phyloP scores from a whole-genome alignment of 108 stramenopile species.

The Parmales sp. region DNA sequence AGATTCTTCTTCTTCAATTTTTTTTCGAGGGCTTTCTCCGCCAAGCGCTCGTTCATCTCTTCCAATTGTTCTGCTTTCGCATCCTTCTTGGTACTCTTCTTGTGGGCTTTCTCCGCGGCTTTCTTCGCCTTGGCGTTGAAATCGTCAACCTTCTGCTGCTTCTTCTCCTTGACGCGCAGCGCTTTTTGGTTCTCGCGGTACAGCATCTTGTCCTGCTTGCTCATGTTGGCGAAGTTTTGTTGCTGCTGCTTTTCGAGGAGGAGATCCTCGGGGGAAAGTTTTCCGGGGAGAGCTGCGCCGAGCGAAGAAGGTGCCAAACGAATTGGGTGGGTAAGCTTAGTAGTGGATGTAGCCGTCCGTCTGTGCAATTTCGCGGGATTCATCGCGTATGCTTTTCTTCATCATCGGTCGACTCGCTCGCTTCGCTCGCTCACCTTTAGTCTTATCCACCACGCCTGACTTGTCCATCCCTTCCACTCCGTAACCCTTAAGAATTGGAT shows the following conservation, averaged over 20 bases:
- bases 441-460: neutral
- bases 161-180: neutral
- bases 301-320: too few species aligned
- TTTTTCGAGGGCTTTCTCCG: neutral
- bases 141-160: neutral
- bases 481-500: neutral
- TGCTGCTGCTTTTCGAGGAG: neutral
- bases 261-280: too few species aligned
- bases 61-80: neutral
- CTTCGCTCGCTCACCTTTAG: neutral
- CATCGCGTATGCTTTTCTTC: neutral
- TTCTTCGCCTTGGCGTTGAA: neutral
- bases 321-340: too few species aligned
- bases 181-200: neutral
- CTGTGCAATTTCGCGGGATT: neutral
- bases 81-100: neutral
- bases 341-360: too few species aligned
- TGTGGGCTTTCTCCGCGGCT: neutral
- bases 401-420: neutral
- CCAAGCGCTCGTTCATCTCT: neutral
- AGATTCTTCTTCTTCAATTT: neutral
- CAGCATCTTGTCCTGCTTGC: neutral
- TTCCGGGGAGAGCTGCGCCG: neutral
- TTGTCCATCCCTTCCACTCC: too few species aligned
- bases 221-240: neutral